Percentiles rank a stretch among this genome's conserved stretches.
phyloP scores from a whole-genome alignment of 169 alveolate genomes.

The Cryptosporidium muris region DNA sequence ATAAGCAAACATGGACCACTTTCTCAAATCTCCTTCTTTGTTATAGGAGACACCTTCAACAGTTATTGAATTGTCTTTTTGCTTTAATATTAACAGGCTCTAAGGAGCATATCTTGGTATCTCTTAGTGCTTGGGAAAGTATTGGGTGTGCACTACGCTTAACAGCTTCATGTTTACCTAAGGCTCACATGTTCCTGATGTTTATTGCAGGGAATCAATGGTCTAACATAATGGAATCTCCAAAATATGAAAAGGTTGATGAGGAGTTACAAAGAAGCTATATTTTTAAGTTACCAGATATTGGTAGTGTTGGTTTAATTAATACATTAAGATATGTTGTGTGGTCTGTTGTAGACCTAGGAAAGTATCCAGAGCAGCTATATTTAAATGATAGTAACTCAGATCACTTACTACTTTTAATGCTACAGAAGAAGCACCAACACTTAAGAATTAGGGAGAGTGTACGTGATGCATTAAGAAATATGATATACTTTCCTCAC shows the following conservation, averaged over 20 bases:
- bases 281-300: not conserved
- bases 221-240: not conserved
- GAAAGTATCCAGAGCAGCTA: conserved; percentile 34
- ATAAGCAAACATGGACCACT: too few species aligned
- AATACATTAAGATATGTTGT: conserved; percentile 27
- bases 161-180: conserved; percentile 14
- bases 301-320: conserved; percentile 22
- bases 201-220: not conserved
- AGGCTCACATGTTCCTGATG: not conserved
- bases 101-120: not conserved
- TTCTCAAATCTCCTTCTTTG: not conserved
- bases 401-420: not conserved
- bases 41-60: conserved; percentile 4
- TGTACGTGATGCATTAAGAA: conserved; percentile 34
- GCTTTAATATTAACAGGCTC: conserved; percentile 11
- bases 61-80: conserved; percentile 3
- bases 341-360: conserved; percentile 53
- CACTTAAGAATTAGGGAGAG: conserved; percentile 44
- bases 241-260: not conserved
- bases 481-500: conserved; percentile 42
- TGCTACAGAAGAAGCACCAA: not conserved
- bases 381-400: not conserved
- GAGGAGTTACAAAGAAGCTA: not conserved
- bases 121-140: conserved; percentile 61
- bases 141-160: conserved; percentile 19